Evolutionary conservation across 352 stramenopile genomes (phyloP), one percentile per base, ranked within the genome.

Genomic region (Phytophthora vignae): DNA sequence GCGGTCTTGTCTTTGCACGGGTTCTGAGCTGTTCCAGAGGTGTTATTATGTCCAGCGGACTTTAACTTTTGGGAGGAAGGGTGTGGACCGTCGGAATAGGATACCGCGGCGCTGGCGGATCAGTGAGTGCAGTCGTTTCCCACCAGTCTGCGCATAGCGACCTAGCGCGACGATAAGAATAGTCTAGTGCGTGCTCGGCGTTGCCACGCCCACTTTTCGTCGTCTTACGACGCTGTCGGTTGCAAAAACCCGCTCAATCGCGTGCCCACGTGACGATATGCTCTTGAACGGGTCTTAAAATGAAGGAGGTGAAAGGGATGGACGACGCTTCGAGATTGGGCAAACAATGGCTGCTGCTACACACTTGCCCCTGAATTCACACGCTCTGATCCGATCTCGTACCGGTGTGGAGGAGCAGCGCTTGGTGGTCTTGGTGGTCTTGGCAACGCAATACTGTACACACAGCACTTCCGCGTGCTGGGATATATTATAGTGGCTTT

Each of bases 71-170:
- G 31, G 17, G 33, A 69, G 60, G 67, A 21, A 5, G 31, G 25
- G 44, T 29, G 44, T 73, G 69, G 57, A 76, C 69, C 69, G 69
- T 76, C 69, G 69, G 69, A 76, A 76, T 58, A 60, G 21, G 44
- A 67, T 65, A 72, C 38, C 21, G 11, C 8, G 3, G 14, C 19
- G 6, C 22, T 25, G 8, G 3, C 14, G 17, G 3, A 14, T 11
- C 29, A 8, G 7, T 8, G 52, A 29, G 10, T 36, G 36, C 29
- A 17, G 10, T 15, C 3, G 0, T 31, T 36, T 25, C 27, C 2
- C 15, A 42, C 48, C 25, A 19, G 33, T 46, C 8, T 12, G 25
- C 22, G 19, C 29, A 36, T 36, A 36, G 1, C 22, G 14, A 10
- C 15, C 25, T 4, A 12, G 8, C 4, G 9, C 11, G 12, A 19